These are phyloP conservation scores for Solioccasus polychromus DNA, from an alignment of 768 basidiomycete species.

Conservation along the genomic window DNA sequence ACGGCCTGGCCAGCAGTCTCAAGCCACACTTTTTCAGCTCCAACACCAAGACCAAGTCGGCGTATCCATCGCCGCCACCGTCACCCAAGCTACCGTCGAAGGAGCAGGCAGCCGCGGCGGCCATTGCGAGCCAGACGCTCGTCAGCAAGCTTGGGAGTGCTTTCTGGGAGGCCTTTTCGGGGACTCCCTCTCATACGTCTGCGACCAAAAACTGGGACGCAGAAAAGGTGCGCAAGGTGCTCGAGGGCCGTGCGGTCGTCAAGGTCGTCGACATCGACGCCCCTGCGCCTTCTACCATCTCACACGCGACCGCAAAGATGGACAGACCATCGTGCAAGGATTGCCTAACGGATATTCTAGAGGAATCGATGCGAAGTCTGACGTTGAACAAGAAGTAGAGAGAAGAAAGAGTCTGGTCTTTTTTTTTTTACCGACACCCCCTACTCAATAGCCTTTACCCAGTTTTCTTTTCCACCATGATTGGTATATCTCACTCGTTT, in stretches of 20 bases:
- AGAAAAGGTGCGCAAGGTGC: constrained; percentile 76
- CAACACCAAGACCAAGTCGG: constrained; percentile 10
- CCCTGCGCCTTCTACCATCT: constrained; percentile 10
- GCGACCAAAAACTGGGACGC: constrained; percentile 51
- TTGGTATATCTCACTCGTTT: constrained; percentile 18
- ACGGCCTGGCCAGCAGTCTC: constrained; percentile 41
- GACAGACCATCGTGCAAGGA: constrained; percentile 21
- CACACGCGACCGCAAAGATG: constrained; percentile 11
- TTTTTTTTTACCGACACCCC: background rate
- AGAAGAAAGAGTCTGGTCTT: background rate
- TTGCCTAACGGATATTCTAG: constrained; percentile 44
- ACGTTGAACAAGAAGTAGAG: constrained; percentile 52
- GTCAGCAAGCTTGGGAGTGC: constrained; percentile 66
- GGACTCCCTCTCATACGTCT: constrained; percentile 27
- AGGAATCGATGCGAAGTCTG: constrained; percentile 69
- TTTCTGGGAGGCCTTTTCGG: constrained; percentile 91
- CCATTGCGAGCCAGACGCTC: constrained; percentile 78
- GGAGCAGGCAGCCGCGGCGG: constrained; percentile 43
- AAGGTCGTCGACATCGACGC: constrained; percentile 72
- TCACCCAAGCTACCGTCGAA: constrained; percentile 32
- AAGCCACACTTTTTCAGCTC: constrained; percentile 35
- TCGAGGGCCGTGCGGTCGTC: constrained; percentile 82
- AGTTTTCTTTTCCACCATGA: background rate
- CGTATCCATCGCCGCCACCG: constrained; percentile 45
- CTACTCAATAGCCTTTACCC: constrained; percentile 8